A percentile compares a stretch with the other conserved stretches of the same genome.
phyloP scores from a whole-genome alignment of 352 stramenopile genomes.

The Pythium aquatile region DNA sequence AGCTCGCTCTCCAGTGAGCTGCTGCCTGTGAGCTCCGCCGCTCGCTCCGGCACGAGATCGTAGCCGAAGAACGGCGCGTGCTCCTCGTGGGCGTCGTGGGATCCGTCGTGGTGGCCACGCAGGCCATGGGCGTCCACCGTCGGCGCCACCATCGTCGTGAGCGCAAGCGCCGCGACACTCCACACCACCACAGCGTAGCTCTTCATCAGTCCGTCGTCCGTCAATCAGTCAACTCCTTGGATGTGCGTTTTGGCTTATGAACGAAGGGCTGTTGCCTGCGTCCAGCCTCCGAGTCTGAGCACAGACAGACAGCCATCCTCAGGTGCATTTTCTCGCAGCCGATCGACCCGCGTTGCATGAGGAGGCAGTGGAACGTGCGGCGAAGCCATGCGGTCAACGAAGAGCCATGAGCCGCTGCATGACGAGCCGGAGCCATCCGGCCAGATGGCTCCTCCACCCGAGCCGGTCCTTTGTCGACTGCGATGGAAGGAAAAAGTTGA shows the following conservation, averaged over 20 bases:
- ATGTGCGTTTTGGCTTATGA: not conserved
- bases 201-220: not conserved
- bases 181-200: slow-evolving; percentile 3
- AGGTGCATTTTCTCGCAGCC: not conserved
- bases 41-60: not conserved
- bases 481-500: not conserved
- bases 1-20: not conserved
- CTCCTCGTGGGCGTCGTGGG: slow-evolving; percentile 1
- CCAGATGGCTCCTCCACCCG: not conserved
- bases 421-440: not conserved
- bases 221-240: not conserved
- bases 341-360: not conserved
- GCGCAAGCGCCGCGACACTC: not conserved
- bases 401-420: not conserved
- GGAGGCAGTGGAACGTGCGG: not conserved
- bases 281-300: not conserved
- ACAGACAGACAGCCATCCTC: not conserved
- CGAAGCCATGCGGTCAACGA: slow-evolving; percentile 3
- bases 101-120: not conserved
- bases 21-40: not conserved
- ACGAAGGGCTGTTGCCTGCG: not conserved
- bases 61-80: slow-evolving; percentile 2
- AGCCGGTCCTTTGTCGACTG: not conserved
- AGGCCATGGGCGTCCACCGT: slow-evolving; percentile 1
- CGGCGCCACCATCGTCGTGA: slow-evolving; percentile 5